phyloP scores from a whole-genome alignment of 352 stramenopile genomes.

The Globisporangium recalcitrans region DNA sequence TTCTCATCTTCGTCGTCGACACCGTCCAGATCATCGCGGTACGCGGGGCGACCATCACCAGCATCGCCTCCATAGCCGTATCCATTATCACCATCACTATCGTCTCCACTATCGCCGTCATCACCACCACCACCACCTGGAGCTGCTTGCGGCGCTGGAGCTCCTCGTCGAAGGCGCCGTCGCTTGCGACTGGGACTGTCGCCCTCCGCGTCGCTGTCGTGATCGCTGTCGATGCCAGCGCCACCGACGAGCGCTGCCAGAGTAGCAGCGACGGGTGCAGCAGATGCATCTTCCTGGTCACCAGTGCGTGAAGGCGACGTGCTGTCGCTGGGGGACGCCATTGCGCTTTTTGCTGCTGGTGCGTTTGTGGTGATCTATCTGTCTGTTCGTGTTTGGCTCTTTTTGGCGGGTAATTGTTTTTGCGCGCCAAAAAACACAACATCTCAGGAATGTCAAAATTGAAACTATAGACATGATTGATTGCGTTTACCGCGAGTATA shows the following conservation, averaged over 20 bases:
- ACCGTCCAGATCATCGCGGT: slow-evolving; percentile 12
- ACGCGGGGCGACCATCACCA: slow-evolving; percentile 14
- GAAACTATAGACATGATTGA: too few species aligned
- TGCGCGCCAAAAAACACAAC: not conserved
- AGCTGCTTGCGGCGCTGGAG: slow-evolving; percentile 3
- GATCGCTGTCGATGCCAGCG: slow-evolving; percentile 8
- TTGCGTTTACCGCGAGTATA: too few species aligned
- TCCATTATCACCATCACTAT: slow-evolving; percentile 12
- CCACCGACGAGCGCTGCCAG: not conserved
- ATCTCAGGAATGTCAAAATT: not conserved
- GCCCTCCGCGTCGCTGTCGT: slow-evolving; percentile 27
- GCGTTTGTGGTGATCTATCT: not conserved
- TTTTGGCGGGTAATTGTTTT: not conserved
- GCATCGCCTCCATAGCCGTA: slow-evolving; percentile 20
- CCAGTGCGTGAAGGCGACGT: not conserved
- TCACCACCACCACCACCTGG: slow-evolving; percentile 5
- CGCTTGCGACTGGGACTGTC: slow-evolving; percentile 38
- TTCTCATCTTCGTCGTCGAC: slow-evolving; percentile 27
- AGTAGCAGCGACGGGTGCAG: not conserved
- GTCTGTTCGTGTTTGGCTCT: not conserved
- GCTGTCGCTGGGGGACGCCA: not conserved
- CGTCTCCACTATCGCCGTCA: not conserved
- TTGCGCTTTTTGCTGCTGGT: not conserved
- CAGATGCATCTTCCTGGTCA: not conserved
- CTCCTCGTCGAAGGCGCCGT: slow-evolving; percentile 36